Conservation (phyloP, 805 yeast species). For the Wickerhamomyces tratensis region DNA sequence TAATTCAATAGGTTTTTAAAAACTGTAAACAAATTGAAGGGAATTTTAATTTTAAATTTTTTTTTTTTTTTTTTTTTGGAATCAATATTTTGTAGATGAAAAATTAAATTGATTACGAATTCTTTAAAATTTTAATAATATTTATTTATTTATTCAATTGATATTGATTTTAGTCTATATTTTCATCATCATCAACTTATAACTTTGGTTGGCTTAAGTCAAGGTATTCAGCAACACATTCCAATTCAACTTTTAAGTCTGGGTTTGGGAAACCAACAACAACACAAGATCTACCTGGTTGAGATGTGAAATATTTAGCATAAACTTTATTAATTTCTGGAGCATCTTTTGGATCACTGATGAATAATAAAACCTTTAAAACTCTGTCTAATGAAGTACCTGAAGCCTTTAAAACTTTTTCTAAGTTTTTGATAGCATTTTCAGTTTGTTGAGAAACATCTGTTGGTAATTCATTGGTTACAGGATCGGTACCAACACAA, state of each 20-base stretch:
- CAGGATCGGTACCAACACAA: slow-evolving; percentile 30
- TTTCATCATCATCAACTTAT: too few relatives aligned
- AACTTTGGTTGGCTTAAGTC: not conserved
- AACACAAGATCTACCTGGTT: slow-evolving; percentile 46
- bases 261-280: slow-evolving; percentile 42
- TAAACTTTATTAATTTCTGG: slow-evolving; percentile 36
- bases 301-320: slow-evolving; percentile 31
- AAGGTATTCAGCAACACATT: slow-evolving; percentile 30
- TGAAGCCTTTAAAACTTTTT: slow-evolving; percentile 29
- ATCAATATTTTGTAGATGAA: too few relatives aligned
- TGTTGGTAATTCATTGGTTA: slow-evolving; percentile 31
- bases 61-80: too few relatives aligned
- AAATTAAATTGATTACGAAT: too few relatives aligned
- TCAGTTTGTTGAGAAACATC: slow-evolving; percentile 35
- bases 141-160: too few relatives aligned
- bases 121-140: too few relatives aligned
- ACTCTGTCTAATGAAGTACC: slow-evolving; percentile 38
- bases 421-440: slow-evolving; percentile 32
- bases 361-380: slow-evolving; percentile 40
- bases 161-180: too few relatives aligned
- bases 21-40: too few relatives aligned
- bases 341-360: slow-evolving; percentile 32
- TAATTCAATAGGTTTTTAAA: too few relatives aligned
- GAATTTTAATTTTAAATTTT: too few relatives aligned
- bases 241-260: slow-evolving; percentile 40